Evolutionary conservation across 2,329 filamentous ascomycete species (phyloP), one percentile per base, ranked within the genome.

Genomic region (Aspergillus intermedius): DNA sequence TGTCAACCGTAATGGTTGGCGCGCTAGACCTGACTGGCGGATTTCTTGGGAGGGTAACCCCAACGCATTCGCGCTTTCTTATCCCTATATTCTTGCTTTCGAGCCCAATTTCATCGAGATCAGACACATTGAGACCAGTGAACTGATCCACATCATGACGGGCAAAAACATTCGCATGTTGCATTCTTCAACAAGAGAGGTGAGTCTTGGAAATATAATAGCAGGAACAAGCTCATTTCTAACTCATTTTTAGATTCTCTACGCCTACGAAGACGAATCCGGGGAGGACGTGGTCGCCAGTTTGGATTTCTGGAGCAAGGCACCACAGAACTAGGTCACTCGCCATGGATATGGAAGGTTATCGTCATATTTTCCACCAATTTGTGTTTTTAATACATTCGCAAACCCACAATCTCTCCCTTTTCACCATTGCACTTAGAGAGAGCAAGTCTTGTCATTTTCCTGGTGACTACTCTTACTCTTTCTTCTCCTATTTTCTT

Each of bases 91-190:
- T 54, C 75, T 98, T 61, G 93, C 91, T 0, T 98, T 98, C 67
- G 93, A 98, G 72, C 84, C 90, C 34, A 95, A 93, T 64, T 98
- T 98, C 64, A 94, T 98, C 59, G 93, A 98, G 73, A 87, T 98
- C 60, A 81, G 93, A 56, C 88, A 95, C 65, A 91, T 96, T 67
- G 93, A 98, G 70, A 95, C 86, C 45, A 89, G 90, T 55, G 88
- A 89, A 51, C 66, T 86, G 66, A 90, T 97, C 54, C 91, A 96
- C 67, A 95, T 98, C 60, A 87, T 97, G 66, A 94, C 91, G 49
- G 90, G 91, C 63, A 94, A 89, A 78, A 96, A 95, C 64, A 94
- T 96, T 62, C 83, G 93, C 62, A 96, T 97, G 90, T 77, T 98
- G 58, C 93, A 98, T 73, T 91, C 90, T 67, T 95, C 89, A 62